Conservation (phyloP, 768 basidiomycete species). For the Lactarius akahatsu region DNA sequence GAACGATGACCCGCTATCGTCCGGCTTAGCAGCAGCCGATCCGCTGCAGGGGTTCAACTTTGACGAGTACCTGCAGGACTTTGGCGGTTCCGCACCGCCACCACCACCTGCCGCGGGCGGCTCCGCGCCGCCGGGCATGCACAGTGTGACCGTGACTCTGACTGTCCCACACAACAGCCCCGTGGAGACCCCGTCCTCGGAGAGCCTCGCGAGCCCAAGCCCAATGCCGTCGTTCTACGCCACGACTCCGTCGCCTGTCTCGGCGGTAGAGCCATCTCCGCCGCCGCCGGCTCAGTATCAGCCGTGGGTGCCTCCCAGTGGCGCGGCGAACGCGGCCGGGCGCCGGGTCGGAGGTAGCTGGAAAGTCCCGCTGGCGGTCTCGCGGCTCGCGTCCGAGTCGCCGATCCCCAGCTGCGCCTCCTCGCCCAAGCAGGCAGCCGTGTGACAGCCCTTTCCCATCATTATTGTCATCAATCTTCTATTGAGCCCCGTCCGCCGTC, state of each 20-base stretch:
- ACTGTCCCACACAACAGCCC: not conserved
- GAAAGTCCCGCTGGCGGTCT: conserved; percentile 15
- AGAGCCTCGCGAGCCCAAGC: not conserved
- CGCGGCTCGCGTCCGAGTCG: not conserved
- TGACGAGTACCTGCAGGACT: conserved; percentile 18
- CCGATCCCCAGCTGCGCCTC: conserved; percentile 9
- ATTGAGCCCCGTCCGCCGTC: too few species aligned
- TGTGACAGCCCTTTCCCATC: not conserved
- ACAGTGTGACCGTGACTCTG: not conserved
- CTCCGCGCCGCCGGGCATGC: not conserved
- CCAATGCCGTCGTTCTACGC: conserved; percentile 15
- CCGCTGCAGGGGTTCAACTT: conserved; percentile 7
- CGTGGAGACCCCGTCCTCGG: not conserved
- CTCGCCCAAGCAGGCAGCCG: conserved; percentile 12
- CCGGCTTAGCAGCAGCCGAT: not conserved
- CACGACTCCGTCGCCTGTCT: conserved; percentile 1
- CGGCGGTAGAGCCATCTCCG: not conserved
- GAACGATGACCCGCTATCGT: not conserved
- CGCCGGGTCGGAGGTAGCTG: conserved; percentile 26
- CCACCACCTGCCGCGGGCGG: not conserved
- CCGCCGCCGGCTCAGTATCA: not conserved
- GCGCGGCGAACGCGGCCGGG: conserved; percentile 13
- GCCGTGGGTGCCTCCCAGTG: conserved; percentile 13
- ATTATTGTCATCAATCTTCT: not conserved
- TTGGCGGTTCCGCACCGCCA: not conserved